Evolutionary conservation across 768 basidiomycete genomes (phyloP).

Genomic region (Boletus fagicola): DNA sequence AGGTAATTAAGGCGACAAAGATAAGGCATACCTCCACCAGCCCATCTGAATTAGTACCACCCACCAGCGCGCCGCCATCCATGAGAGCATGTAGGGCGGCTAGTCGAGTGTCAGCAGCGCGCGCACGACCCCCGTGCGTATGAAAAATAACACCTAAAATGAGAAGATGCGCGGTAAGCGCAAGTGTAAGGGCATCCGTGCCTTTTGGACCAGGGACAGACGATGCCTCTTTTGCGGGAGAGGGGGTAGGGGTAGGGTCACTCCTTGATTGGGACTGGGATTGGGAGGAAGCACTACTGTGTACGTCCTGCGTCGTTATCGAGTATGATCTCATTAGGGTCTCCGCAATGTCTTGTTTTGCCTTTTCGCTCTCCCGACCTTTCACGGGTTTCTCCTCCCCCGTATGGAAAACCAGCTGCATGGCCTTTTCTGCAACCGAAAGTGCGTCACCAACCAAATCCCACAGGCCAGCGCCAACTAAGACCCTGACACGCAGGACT

Average conservation of each 20-base stretch:
- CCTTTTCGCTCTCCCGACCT: constrained; percentile 2
- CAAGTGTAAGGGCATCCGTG: constrained; percentile 34
- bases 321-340: constrained; percentile 30
- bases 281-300: constrained; percentile 22
- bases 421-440: constrained; percentile 45
- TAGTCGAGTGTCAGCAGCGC: constrained; percentile 49
- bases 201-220: constrained; percentile 19
- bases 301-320: constrained; percentile 30
- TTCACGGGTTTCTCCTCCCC: constrained; percentile 7
- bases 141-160: constrained; percentile 60
- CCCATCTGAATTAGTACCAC: constrained; percentile 36
- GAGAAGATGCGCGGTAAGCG: constrained; percentile 57
- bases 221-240: constrained; percentile 2
- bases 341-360: constrained; percentile 13
- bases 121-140: constrained; percentile 55
- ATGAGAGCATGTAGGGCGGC: constrained; percentile 63
- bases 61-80: constrained; percentile 52
- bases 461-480: constrained; percentile 58
- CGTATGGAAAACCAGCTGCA: constrained; percentile 39
- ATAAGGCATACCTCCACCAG: constrained; percentile 34
- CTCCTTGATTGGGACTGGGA: constrained; percentile 20
- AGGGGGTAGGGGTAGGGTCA: background rate
- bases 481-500: constrained; percentile 55
- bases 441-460: constrained; percentile 49
- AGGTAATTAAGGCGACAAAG: constrained; percentile 19